A percentile compares a stretch with the other conserved stretches of the same genome.
These are phyloP conservation scores for Cytospora piceicola DNA, from an alignment of 2,329 filamentous ascomycete species.

Conservation along the genomic window DNA sequence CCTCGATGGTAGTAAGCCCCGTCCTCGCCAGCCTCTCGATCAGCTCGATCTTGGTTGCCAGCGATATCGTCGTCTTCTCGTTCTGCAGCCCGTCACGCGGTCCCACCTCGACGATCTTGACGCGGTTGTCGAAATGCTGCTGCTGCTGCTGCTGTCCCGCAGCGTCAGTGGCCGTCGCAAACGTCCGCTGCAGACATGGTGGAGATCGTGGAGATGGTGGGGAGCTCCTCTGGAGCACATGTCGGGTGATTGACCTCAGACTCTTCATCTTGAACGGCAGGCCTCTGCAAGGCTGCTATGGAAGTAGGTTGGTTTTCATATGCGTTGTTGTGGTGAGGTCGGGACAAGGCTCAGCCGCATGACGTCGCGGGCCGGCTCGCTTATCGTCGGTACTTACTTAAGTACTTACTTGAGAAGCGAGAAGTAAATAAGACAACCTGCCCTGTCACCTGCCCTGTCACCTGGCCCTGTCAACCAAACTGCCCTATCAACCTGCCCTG, in stretches of 20 bases:
- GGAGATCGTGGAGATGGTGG: not conserved
- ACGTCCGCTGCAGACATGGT: conserved; percentile 37
- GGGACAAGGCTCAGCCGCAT: conserved; percentile 16
- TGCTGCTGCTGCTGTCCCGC: conserved; percentile 31
- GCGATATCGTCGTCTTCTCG: conserved; percentile 71
- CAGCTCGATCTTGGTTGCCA: conserved; percentile 75
- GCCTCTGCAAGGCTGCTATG: conserved; percentile 21
- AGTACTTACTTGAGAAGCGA: no score
- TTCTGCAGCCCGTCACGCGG: conserved; percentile 88
- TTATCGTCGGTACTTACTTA: conserved; percentile 19
- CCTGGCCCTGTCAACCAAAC: no score
- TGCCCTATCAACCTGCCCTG: no score
- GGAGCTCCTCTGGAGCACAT: conserved; percentile 11
- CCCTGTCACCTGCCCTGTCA: no score
- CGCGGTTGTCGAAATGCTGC: conserved; percentile 47
- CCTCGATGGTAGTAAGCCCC: conserved; percentile 75
- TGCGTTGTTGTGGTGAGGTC: conserved; percentile 9
- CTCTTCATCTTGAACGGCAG: conserved; percentile 26
- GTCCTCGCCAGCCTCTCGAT: conserved; percentile 70
- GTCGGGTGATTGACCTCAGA: conserved; percentile 22
- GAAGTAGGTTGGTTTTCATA: conserved; percentile 8
- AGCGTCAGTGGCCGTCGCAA: conserved; percentile 45
- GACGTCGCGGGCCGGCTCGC: conserved; percentile 22
- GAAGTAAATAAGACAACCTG: no score
- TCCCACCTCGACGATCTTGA: conserved; percentile 79